A percentile compares a stretch with the other conserved stretches of the same genome.
These are phyloP conservation scores for Coemansia sp. DNA, from an alignment of 192 early-diverging fungal genomes.

Conservation along the genomic window DNA sequence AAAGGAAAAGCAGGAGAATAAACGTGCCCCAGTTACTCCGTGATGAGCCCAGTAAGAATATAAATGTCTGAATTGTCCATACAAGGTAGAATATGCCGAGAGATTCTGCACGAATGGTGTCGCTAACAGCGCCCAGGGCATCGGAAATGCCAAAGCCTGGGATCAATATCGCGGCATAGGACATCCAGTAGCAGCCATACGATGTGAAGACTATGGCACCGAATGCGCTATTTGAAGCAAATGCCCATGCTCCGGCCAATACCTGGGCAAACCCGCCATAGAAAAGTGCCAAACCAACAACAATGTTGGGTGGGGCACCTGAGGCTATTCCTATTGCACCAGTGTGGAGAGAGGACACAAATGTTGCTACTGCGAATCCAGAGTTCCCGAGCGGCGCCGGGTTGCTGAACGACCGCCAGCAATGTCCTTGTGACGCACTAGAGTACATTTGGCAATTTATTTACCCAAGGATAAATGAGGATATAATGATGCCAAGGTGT, in stretches of 20 bases:
- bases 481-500: neutral
- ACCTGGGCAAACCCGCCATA: constrained; percentile 43
- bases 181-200: constrained; percentile 61
- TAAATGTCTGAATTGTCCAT: constrained; percentile 58
- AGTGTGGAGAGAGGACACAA: constrained; percentile 35
- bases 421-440: constrained; percentile 16
- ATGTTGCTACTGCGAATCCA: constrained; percentile 43
- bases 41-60: constrained; percentile 54
- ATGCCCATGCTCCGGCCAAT: constrained; percentile 38
- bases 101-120: constrained; percentile 48
- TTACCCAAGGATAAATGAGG: neutral
- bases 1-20: constrained; percentile 45
- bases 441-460: constrained; percentile 23
- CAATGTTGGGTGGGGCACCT: constrained; percentile 37
- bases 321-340: constrained; percentile 38
- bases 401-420: constrained; percentile 38
- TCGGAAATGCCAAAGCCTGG: constrained; percentile 56
- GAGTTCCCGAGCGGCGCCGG: constrained; percentile 48
- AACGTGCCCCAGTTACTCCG: constrained; percentile 54
- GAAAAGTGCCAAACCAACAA: constrained; percentile 42
- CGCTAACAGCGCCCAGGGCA: constrained; percentile 29
- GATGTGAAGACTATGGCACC: constrained; percentile 42
- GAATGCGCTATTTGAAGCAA: constrained; percentile 36
- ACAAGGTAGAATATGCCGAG: constrained; percentile 54
- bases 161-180: constrained; percentile 54